A percentile compares a stretch with the other conserved stretches of the same genome.
Evolutionary conservation across 306 rosid genomes (phyloP).

Genomic region (Casuarina cunninghamiana): DNA sequence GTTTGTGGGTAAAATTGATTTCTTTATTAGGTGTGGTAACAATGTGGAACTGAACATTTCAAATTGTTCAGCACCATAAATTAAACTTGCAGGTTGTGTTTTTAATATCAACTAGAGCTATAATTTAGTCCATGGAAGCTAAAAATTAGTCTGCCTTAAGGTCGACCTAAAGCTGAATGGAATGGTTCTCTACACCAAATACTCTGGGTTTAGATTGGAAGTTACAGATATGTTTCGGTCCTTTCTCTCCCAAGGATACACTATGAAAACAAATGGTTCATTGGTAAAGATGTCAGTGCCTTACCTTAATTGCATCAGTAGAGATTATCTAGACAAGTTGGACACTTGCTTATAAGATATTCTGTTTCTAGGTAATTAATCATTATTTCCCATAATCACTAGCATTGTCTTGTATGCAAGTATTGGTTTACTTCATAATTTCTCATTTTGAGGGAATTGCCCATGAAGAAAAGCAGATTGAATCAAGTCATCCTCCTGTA

Average conservation of each 20-base stretch:
- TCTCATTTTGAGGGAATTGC: constrained; percentile 27
- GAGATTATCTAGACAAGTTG: not conserved
- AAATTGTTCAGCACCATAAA: not conserved
- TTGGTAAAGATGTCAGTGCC: not conserved
- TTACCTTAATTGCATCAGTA: not conserved
- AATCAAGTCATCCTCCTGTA: constrained; percentile 42
- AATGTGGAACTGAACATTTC: not conserved
- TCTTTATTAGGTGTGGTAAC: not conserved
- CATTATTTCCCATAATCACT: not conserved
- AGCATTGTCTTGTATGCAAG: not conserved
- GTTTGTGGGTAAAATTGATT: not conserved
- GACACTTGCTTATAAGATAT: not conserved
- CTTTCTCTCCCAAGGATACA: not conserved
- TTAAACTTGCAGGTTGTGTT: not conserved
- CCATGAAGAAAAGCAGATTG: constrained; percentile 39
- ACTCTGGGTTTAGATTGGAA: not conserved
- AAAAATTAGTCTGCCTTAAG: not conserved
- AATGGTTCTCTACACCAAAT: not conserved
- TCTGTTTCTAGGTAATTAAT: not conserved
- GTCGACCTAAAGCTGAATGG: not conserved
- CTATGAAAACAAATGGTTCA: not conserved
- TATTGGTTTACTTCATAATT: constrained; percentile 21
- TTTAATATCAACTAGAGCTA: not conserved
- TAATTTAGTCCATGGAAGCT: not conserved
- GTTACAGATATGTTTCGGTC: not conserved